Base-by-base conservation (phyloP, 1,139 yeast species). In the Candida smagusa region DNA sequence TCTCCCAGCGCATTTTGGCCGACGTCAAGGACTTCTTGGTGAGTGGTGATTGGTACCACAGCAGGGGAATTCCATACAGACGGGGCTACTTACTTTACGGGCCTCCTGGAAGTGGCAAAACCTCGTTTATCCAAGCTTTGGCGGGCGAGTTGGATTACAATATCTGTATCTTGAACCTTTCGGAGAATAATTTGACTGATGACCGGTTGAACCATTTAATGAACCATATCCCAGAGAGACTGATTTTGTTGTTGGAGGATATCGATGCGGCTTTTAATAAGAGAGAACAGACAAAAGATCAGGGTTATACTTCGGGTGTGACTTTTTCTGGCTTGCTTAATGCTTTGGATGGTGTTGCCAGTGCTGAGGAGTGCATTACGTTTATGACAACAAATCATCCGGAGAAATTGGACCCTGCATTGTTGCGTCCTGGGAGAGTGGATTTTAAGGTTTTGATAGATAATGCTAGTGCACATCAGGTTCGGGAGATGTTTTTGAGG, bases 301-400 rank as follows among this genome's bases (percentile, higher is more conserved):
- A 79, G 49, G 89, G 90, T 0, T 85, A 71, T 57, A 58, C 59
- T 22, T 81, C 95, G 0, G 96, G 96, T 11, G 97, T 94, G 16
- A 92, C 99, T 1, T 94, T 92, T 56, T 86, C 96, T 34, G 99
- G 98, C 0, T 70, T 92, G 37, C 68, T 92, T 44, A 92, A 92
- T 58, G 96, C 98, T 0, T 70, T 92, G 34, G 99, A 92, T 58
- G 99, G 98, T 35, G 98, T 92, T n/a, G 95, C 97, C 2, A 86
- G 96, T 32, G 96, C 97, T 1, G 98, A 92, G 54, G 98, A 92
- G 55, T 84, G 96, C 35, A 74, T 92, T 30, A 92, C 97, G 0
- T 92, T 92, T 61, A 92, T 92, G 98, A 92, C 99, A 11, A 90
- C 98, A 16, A 92, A 92, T 60, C 98, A 92, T 54, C 97, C 97